Evolutionary conservation across 2,329 filamentous ascomycete species (phyloP).

Genomic region (Aspergillus thermomutatus): DNA sequence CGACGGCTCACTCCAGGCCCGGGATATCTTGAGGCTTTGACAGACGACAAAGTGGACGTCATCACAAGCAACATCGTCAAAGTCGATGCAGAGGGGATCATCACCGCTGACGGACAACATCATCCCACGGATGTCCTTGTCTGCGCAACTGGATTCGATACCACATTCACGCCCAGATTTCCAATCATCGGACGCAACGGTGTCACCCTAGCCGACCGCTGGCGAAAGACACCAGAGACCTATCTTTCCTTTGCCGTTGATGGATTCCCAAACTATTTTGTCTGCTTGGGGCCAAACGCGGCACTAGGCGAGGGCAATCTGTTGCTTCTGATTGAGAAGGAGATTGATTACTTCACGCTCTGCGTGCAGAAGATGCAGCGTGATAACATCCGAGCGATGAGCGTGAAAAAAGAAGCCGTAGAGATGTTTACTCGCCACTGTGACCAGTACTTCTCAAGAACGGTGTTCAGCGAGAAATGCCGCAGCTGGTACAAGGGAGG

Average conservation of each 20-base stretch:
- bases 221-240: slow-evolving; percentile 31
- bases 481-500: slow-evolving; percentile 40
- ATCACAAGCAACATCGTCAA: slow-evolving; percentile 54
- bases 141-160: slow-evolving; percentile 40
- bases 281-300: slow-evolving; percentile 32
- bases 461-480: slow-evolving; percentile 34
- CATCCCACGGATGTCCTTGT: slow-evolving; percentile 33
- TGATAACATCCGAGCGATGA: slow-evolving; percentile 32
- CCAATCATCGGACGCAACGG: slow-evolving; percentile 31
- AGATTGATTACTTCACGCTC: slow-evolving; percentile 32
- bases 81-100: slow-evolving; percentile 29
- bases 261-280: slow-evolving; percentile 34
- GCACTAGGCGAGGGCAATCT: slow-evolving; percentile 32
- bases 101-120: slow-evolving; percentile 33
- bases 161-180: slow-evolving; percentile 33
- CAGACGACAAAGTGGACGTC: slow-evolving; percentile 58
- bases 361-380: slow-evolving; percentile 35
- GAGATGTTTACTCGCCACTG: slow-evolving; percentile 27
- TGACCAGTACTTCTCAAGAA: slow-evolving; percentile 34
- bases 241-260: slow-evolving; percentile 35
- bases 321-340: slow-evolving; percentile 31
- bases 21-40: slow-evolving; percentile 58
- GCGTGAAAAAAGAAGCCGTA: slow-evolving; percentile 24
- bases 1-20: slow-evolving; percentile 46
- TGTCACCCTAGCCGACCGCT: slow-evolving; percentile 25